Base-by-base conservation (phyloP, 345 rosid genomes). In the Geranium rotundifolium region DNA sequence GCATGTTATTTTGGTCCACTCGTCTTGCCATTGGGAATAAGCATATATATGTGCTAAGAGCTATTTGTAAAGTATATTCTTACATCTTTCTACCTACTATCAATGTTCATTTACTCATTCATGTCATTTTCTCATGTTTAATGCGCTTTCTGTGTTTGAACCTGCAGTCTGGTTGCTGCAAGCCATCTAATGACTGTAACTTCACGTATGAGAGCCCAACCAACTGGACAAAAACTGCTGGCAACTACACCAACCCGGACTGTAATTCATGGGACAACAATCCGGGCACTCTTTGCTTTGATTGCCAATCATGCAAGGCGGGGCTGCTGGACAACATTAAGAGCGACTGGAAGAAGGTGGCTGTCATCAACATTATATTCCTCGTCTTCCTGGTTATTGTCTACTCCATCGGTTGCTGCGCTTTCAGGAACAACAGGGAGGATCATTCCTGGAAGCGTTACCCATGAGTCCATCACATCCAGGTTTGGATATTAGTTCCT, bases 111-210 rank as follows among this genome's bases (percentile, higher is more conserved):
- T 23, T 23, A 23, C 27, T 23, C 27, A 23, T n/a, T n/a, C n/a
- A n/a, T n/a, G n/a, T n/a, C n/a, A n/a, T n/a, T n/a, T n/a, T n/a
- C n/a, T n/a, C n/a, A n/a, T n/a, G n/a, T n/a, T n/a, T n/a, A n/a
- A n/a, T n/a, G n/a, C n/a, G n/a, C 27, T 23, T 23, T 2, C 27
- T 23, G 2, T 23, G 27, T 23, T 23, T 23, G 27, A 23, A 23
- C 17, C 58, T 57, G 17, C 68, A 78, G 82, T 64, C 69, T 34
- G 76, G 83, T 29, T 82, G 86, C 73, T 82, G 86, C 72, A 77
- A 77, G 69, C 86, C 86, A 7, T 79, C 86, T 3, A 50, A 34
- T 12, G 37, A 71, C 5, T 82, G 86, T 14, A 75, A 73, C 19
- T 71, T 70, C 46, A 58, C 15, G 56, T 71, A 54, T 65, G 57